Base-by-base conservation (phyloP, 2,329 filamentous ascomycete genomes). In the Cytospora piceicola region DNA sequence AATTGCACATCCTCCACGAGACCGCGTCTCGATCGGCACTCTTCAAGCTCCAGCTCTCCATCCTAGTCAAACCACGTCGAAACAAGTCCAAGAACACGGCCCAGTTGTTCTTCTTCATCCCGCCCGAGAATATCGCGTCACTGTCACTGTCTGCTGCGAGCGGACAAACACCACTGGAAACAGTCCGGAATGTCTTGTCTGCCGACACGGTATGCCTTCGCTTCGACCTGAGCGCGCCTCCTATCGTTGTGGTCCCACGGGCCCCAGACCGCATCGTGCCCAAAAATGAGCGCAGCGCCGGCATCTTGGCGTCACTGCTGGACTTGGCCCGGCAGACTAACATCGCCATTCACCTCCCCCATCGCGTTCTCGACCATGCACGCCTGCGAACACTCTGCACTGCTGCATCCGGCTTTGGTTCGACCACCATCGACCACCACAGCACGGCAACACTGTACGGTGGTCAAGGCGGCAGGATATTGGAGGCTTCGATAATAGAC, bases 71-170 rank as follows among this genome's bases (percentile, higher is more conserved):
- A 12, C 15, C 52, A 1, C 24, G 17, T 6, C 52, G 29, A 15
- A 17, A 54, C 52, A 54, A 32, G 24, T 29, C 52, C 27, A 54
- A 54, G 52, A 54, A 54, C 20, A 54, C 52, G 52, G 52, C 52
- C 7, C 24, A 54, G 15, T 22, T 54, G 4, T 54, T 54, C 29
- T 0, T 54, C 27, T 17, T 54, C 4, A 54, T 54, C 27, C 24
- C 24, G 12, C 24, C 52, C 27, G 52, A 54, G 20, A 29, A 30
- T 5, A 32, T 54, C 29, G 22, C 20, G 12, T n/a, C 24, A 29
- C 52, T 54, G 24, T 29, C 24, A 17, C 52, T 54, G 24, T 29
- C 24, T 54, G 17, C 29, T 54, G 24, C 27, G 17, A 32, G 29
- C 20, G 29, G 29, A 17, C 7, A 54, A 12, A 7, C 30, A 11